These are phyloP conservation scores for Aspergillus sclerotioniger DNA, from an alignment of 495 filamentous ascomycete species.

Conservation along the genomic window DNA sequence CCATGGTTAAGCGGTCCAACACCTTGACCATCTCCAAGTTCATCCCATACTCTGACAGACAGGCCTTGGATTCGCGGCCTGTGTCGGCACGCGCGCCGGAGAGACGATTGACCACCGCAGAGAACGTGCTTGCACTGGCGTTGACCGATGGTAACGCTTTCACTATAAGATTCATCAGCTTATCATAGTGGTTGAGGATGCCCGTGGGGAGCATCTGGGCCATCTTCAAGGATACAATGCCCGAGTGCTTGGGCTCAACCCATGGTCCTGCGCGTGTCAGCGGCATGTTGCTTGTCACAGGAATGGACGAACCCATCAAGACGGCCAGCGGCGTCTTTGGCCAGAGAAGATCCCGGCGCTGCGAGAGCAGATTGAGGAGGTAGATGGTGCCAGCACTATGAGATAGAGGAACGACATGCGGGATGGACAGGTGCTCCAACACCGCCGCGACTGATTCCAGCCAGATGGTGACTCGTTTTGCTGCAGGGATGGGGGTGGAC, in stretches of 20 bases:
- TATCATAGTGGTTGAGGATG: neutral
- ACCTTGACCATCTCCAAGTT: neutral
- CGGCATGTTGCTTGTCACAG: too few species aligned
- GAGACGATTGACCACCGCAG: neutral
- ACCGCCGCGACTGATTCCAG: neutral
- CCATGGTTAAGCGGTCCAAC: neutral
- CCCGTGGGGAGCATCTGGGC: slow-evolving; percentile 2
- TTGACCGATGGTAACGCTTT: neutral
- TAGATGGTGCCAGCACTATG: neutral
- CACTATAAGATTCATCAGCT: neutral
- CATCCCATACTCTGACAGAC: neutral
- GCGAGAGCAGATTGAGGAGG: neutral
- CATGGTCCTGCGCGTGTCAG: neutral
- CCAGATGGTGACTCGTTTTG: neutral
- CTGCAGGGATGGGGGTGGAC: neutral
- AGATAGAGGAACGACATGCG: slow-evolving; percentile 2
- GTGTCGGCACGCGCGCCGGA: neutral
- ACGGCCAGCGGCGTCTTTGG: neutral
- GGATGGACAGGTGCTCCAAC: neutral
- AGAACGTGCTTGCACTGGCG: neutral
- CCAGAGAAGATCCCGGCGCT: neutral
- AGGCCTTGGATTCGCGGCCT: neutral
- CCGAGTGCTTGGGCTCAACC: slow-evolving; percentile 4
- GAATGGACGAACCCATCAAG: neutral
- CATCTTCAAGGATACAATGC: neutral